Conservation (phyloP, 495 filamentous ascomycete species). For the Cryomyces antarcticus region DNA sequence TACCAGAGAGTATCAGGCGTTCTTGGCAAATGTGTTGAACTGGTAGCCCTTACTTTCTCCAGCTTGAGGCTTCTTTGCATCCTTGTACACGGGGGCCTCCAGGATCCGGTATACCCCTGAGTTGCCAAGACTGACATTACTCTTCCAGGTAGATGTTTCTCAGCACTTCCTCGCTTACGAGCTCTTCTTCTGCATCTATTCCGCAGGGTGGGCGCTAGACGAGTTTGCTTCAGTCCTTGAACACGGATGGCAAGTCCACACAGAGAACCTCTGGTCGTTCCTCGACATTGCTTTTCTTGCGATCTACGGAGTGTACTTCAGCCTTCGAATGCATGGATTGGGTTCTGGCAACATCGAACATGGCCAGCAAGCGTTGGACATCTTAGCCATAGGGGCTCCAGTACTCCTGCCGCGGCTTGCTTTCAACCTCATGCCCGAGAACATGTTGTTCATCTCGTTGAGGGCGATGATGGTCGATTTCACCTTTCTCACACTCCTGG, state of each 20-base stretch:
- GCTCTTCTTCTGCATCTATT: conserved; percentile 40
- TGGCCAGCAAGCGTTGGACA: conserved; percentile 39
- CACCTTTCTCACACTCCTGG: conserved; percentile 38
- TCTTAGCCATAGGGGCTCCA: conserved; percentile 47
- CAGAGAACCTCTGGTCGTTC: conserved; percentile 63
- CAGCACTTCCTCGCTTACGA: conserved; percentile 21
- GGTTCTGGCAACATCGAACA: conserved; percentile 17
- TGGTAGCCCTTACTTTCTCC: no score
- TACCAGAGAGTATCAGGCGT: neutral
- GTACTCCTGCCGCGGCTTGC: conserved; percentile 51
- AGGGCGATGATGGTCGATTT: conserved; percentile 61
- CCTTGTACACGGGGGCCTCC: no score
- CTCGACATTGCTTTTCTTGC: conserved; percentile 45
- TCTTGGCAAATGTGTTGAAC: no score
- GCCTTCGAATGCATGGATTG: conserved; percentile 37
- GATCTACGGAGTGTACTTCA: conserved; percentile 40
- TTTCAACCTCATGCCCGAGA: conserved; percentile 54
- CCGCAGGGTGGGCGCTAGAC: conserved; percentile 50
- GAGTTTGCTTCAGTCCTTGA: conserved; percentile 51
- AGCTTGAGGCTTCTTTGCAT: no score
- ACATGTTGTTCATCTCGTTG: conserved; percentile 50
- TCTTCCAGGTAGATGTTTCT: no score
- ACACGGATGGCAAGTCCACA: conserved; percentile 57
- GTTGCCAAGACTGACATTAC: no score
- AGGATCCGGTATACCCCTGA: no score